Base-by-base conservation (phyloP, 1,139 yeast species). In the Suhomyces panamericanus region DNA sequence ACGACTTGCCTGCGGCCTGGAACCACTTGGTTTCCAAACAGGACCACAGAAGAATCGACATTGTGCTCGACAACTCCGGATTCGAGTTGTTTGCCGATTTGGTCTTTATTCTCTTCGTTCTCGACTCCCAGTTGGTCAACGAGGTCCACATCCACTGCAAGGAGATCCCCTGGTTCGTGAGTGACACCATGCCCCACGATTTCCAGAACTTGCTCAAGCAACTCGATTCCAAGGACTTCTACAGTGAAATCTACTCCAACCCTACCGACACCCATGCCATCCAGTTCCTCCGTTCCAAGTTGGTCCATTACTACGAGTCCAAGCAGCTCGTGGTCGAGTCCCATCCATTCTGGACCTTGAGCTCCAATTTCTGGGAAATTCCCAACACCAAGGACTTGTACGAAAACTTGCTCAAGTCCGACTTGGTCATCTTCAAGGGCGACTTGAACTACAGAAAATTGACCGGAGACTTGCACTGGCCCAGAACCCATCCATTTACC, bases 101-200 rank as follows among this genome's bases (percentile, higher is more conserved):
- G 58, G 75, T 87, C 42, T 75, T 91, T 46, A 77, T 87, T 1
- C 69, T 89, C 43, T 90, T 89, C 63, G 67, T 90, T 46, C 72
- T 95, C 37, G 96, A 91, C 56, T 69, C 89, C 14, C 76, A 78
- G 20, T 64, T 91, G 33, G 83, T 81, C 14, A 67, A 72, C 22
- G 70, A 77, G 42, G 80, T 93, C 49, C 85, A 83, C 24, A 73
- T 95, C 53, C 99, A 95, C 65, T 90, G 96, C 54, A 93, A 93
- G 66, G 81, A 83, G 47, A 78, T 89, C 51, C 98, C 99, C 33
- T 93, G 98, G 96, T 91, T 93, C 83, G 99, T 93, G 16, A 87
- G 96, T 57, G 99, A 93, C 63, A 95, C 95, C 12, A 82, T 90
- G 80, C 80, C 88, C 22, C 82, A 83, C 55, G 99, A 93, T 65